Evolutionary conservation across 2,329 filamentous ascomycete genomes (phyloP), one percentile per base, ranked within the genome.

Genomic region (Dryadomyces sulphureus): DNA sequence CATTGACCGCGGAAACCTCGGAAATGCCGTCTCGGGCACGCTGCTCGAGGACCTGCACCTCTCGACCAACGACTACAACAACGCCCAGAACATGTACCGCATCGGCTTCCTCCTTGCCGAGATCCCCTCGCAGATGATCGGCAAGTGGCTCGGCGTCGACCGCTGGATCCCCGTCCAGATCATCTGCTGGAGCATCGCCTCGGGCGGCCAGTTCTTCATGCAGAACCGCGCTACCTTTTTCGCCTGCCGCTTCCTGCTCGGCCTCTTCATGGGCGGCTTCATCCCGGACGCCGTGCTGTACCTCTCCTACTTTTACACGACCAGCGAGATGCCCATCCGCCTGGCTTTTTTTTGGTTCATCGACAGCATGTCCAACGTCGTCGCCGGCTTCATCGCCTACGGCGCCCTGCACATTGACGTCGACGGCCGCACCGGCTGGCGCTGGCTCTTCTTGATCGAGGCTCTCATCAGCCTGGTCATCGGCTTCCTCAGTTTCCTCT

Each of bases 121-220:
- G 53, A 56, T 79, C 3, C 75, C 75, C 0, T 78, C 73, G 1
- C 73, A 78, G 54, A 60, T 79, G 12, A 54, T 80, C n/a, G 69
- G 65, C 40, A 80, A 81, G 57, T 69, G 67, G 54, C 50, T 63
- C 2, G 60, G 56, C 12, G 51, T 51, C 3, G 59, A 62, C 43
- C 53, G 57, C 4, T 63, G 61, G 60, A 61, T 62, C 24, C 60
- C 60, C 7, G 54, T 56, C 4, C 56, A 60, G 20, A 61, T 62
- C 56, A 52, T 56, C 5, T 46, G 57, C 3, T 63, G 60, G 60
- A 36, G 38, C 35, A 16, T 39, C 1, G 41, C 30, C 19, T 35
- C 41, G 2, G 20, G 41, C 14, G 22, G 27, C n/a, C 47, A 48
- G 43, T 44, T 45, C 32, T 48, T 45, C 34, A 41, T 45, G 30